These are phyloP conservation scores for Ophiocordyceps australis DNA, from an alignment of 2,329 filamentous ascomycete species.

Conservation along the genomic window DNA sequence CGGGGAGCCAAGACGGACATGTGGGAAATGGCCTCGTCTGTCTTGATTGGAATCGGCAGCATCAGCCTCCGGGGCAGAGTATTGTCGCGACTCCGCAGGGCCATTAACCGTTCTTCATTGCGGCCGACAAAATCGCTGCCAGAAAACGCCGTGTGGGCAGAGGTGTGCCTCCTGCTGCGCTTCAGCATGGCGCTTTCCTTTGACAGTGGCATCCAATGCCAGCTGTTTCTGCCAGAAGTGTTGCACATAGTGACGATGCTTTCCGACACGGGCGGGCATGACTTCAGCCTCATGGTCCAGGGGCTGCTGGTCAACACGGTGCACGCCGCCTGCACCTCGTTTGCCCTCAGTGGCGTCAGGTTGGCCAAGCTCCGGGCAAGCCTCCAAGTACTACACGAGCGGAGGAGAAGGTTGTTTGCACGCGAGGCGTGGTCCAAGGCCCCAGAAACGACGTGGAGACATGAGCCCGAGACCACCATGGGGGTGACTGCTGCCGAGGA, in stretches of 20 bases:
- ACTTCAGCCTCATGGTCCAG: slow-evolving; percentile 41
- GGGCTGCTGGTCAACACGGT: slow-evolving; percentile 47
- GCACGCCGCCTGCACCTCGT: slow-evolving; percentile 49
- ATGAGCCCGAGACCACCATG: slow-evolving; percentile 32
- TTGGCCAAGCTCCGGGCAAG: slow-evolving; percentile 35
- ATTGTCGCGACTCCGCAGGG: slow-evolving; percentile 46
- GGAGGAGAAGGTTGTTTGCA: too few relatives aligned
- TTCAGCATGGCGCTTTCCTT: slow-evolving; percentile 51
- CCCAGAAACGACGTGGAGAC: slow-evolving; percentile 16
- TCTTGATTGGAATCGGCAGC: slow-evolving; percentile 44
- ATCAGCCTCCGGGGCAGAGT: slow-evolving; percentile 47
- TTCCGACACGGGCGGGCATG: slow-evolving; percentile 41
- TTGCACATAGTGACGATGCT: slow-evolving; percentile 57
- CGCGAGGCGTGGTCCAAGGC: slow-evolving; percentile 37
- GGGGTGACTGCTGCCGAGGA: slow-evolving; percentile 39
- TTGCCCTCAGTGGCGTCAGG: slow-evolving; percentile 39
- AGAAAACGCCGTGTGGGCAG: slow-evolving; percentile 51
- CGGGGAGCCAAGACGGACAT: slow-evolving; percentile 39
- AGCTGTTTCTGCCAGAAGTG: slow-evolving; percentile 49
- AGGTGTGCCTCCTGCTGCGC: slow-evolving; percentile 48
- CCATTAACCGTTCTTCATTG: slow-evolving; percentile 46
- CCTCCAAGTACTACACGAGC: slow-evolving; percentile 40
- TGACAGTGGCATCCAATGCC: slow-evolving; percentile 47
- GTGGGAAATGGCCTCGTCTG: slow-evolving; percentile 41
- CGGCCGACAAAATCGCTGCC: slow-evolving; percentile 46